Evolutionary conservation across 2,329 filamentous ascomycete genomes (phyloP).

Genomic region (Sarocladiaceae sp.): DNA sequence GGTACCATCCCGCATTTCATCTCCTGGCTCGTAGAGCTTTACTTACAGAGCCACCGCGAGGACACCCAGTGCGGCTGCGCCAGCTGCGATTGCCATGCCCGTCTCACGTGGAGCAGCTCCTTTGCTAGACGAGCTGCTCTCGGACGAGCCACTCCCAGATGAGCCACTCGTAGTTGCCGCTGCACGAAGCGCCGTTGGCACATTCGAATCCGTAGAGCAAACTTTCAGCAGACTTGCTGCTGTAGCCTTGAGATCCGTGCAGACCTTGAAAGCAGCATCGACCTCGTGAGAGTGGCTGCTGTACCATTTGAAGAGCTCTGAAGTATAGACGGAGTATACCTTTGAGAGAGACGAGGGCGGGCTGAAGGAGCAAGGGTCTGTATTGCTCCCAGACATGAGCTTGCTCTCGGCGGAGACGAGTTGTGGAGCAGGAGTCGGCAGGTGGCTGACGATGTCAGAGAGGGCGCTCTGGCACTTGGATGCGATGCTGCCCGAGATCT

Average conservation of each 20-base stretch:
- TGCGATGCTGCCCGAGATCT: too few species aligned
- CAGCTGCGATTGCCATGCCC: conserved; percentile 22
- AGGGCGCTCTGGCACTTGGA: too few species aligned
- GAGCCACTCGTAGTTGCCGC: neutral
- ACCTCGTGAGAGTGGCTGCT: conserved; percentile 20
- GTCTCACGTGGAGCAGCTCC: conserved; percentile 20
- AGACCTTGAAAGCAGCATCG: conserved; percentile 19
- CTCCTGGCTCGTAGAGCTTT: too few species aligned
- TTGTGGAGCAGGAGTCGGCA: too few species aligned
- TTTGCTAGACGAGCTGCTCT: conserved; percentile 13
- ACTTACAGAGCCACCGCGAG: neutral
- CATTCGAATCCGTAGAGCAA: conserved; percentile 15
- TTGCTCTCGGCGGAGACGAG: too few species aligned
- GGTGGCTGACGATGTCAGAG: too few species aligned
- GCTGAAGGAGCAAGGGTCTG: conserved; percentile 24
- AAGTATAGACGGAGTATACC: conserved; percentile 25
- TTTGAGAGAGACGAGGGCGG: conserved; percentile 23
- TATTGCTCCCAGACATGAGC: too few species aligned
- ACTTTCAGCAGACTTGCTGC: conserved; percentile 15
- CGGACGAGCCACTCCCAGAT: neutral
- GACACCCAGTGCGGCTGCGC: conserved; percentile 15
- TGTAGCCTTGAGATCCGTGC: conserved; percentile 17
- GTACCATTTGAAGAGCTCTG: conserved; percentile 25
- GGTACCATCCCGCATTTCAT: too few species aligned
- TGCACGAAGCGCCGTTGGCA: neutral